Base-by-base conservation (phyloP, 352 stramenopile species). In the Globisporangium polare region DNA sequence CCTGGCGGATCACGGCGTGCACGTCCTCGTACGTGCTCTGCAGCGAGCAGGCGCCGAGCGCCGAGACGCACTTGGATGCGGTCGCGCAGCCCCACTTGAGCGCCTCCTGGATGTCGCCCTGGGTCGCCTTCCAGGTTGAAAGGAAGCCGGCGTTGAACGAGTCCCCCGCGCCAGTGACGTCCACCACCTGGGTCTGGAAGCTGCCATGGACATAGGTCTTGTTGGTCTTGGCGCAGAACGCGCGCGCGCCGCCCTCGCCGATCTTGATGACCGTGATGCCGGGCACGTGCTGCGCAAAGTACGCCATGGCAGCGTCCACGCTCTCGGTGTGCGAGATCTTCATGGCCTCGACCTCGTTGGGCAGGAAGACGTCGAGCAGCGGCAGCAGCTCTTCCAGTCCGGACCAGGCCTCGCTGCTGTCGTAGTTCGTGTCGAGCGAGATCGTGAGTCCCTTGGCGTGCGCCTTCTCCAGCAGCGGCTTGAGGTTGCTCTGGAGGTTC, bases 111-210 rank as follows among this genome's bases (percentile, higher is more conserved):
- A 91, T 72, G 37, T 91, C 60, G 15, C 60, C 52, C n/a, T 77
- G 75, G 0, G 66, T 84, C 0, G 68, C 66, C 52, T 88, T 90
- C 85, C 85, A 94, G 37, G 73, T 78, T 22, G 60, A 63, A 4
- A 95, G 65, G 60, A 95, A 95, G 0, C 83, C 84, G 13, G 86
- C 79, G 66, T 95, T 92, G 66, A 95, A 95, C n/a, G 84, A 88
- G 55, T 95, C 86, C 5, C 86, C 86, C 7, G 86, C 86, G 17
- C 86, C 86, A 27, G 86, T 94, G 39, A 86, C 83, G 55, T 95
- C 86, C 39, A 93, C 76, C n/a, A 94, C 76, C 9, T 67, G 10
- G 1, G 75, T 75, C 35, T 73, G 63, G 62, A 84, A 91, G 50
- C 73, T 85, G n/a, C 58, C 45, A 53, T 89, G 78, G 15, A 68